These are phyloP conservation scores for Backusella macrospora DNA, from an alignment of 192 early-diverging fungal genomes.

Conservation along the genomic window DNA sequence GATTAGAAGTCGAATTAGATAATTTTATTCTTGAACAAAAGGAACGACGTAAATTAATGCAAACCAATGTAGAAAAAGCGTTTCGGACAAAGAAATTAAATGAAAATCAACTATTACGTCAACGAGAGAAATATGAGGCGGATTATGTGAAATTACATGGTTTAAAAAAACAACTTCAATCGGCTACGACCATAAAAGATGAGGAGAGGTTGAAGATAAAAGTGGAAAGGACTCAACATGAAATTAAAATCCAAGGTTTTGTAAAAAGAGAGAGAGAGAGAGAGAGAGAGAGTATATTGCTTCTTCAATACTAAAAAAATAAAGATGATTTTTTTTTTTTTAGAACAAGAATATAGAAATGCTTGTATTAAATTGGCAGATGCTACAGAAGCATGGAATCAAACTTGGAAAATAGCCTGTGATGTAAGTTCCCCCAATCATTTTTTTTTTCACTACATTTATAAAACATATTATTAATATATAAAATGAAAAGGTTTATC, in stretches of 20 bases:
- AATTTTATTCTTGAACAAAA: conserved; percentile 71
- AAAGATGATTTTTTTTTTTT: background rate
- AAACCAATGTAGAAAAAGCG: conserved; percentile 52
- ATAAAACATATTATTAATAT: background rate
- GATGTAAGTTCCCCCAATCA: too few relatives aligned
- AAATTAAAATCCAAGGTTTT: conserved; percentile 30
- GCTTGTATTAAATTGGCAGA: conserved; percentile 48
- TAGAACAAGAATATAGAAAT: conserved; percentile 59
- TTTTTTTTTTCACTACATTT: too few relatives aligned
- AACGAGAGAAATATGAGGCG: conserved; percentile 55
- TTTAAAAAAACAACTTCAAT: conserved; percentile 38
- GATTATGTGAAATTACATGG: conserved; percentile 56
- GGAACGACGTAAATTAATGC: conserved; percentile 58
- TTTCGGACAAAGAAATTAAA: conserved; percentile 55
- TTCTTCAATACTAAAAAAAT: background rate
- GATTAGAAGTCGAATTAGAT: conserved; percentile 60
- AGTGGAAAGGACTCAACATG: conserved; percentile 24
- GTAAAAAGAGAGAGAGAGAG: background rate
- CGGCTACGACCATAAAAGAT: conserved; percentile 14
- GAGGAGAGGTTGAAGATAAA: conserved; percentile 27
- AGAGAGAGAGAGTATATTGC: background rate
- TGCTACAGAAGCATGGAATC: conserved; percentile 53
- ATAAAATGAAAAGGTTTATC: conserved; percentile 47
- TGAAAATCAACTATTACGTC: conserved; percentile 21
- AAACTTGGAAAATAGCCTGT: conserved; percentile 55